Conservation (phyloP, 1,139 yeast genomes). For the Saccharomycopsis hybrid region DNA sequence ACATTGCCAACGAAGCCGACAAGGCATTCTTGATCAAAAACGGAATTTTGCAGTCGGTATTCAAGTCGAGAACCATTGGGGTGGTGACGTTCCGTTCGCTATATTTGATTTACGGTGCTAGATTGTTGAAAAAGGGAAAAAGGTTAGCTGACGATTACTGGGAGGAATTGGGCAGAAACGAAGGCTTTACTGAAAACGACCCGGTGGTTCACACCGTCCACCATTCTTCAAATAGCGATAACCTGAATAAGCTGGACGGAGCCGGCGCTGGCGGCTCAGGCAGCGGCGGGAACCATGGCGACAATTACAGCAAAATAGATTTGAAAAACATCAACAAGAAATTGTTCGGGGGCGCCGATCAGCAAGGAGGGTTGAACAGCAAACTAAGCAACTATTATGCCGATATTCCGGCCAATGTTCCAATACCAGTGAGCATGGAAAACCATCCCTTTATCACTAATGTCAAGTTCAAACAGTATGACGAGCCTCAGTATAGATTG, state of each 20-base stretch:
- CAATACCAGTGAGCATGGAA: conserved; percentile 15
- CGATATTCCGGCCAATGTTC: conserved; percentile 5
- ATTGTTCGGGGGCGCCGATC: too few species aligned
- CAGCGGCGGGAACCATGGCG: not conserved
- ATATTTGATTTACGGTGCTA: conserved; percentile 68
- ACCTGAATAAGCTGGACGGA: not conserved
- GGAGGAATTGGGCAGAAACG: conserved; percentile 59
- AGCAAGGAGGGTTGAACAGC: not conserved
- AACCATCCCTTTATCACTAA: conserved; percentile 16
- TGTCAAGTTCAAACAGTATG: conserved; percentile 5
- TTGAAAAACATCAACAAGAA: not conserved
- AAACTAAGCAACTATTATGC: not conserved
- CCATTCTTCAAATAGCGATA: not conserved
- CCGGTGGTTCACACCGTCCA: conserved; percentile 31
- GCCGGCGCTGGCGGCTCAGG: conserved; percentile 1
- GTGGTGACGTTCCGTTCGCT: conserved; percentile 59
- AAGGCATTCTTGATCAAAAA: conserved; percentile 51
- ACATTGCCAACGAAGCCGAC: conserved; percentile 52
- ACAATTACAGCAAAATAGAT: not conserved
- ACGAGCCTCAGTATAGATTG: conserved; percentile 9
- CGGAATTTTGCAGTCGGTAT: conserved; percentile 52
- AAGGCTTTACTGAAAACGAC: conserved; percentile 45
- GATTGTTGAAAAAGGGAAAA: conserved; percentile 53
- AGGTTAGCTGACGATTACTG: conserved; percentile 74
- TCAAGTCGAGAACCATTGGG: conserved; percentile 60